Base-by-base conservation (phyloP, 192 early-diverging fungal genomes). In the Backusella tarrabulga region DNA sequence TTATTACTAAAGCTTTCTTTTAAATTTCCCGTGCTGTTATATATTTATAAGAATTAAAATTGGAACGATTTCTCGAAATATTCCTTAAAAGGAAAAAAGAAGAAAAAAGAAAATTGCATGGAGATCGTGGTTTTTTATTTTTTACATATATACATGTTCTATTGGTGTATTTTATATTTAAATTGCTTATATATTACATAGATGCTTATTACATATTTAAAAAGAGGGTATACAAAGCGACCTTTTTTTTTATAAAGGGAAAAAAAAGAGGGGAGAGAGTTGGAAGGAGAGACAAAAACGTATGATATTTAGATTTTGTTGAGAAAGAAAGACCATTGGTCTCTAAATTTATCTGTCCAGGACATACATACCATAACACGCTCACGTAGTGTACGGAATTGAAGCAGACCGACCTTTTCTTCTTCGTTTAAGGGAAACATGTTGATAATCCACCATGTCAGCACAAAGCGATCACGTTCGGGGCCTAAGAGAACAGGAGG, bases 361-460 rank as follows among this genome's bases (percentile, higher is more conserved):
- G 67, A 67, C 34, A 80, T 50, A n/a, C 88, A 83, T 6, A 75
- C 60, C 54, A 79, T 52, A 14, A 90, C 73, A 32, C 89, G 74
- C 73, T 85, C 82, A 41, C 88, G 85, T 5, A 87, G 81, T 5
- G 82, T 85, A 5, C 70, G 79, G 36, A 79, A 68, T 41, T 73
- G 26, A n/a, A 90, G 71, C 6, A 90, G 68, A 23, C 73, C 74
- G n/a, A 80, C 77, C 56, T 86, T 89, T 41, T 87, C 86, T 34
- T 79, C 66, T 38, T 77, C 74, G 32, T 78, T 78, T 11, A 89
- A 76, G 7, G 89, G 88, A 29, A 90, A 68, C 46, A 89, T 82
- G 4, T 85, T 81, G 34, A 84, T 85, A 0, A 87, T 71, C 88
- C 89, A 90, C 75, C 82, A 90, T 7, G 80, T 83, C 3, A 80